A percentile compares a stretch with the other conserved stretches of the same genome.
Evolutionary conservation across 192 early-diverging fungal species (phyloP).

Genomic region (Gamsiella multidivaricata): DNA sequence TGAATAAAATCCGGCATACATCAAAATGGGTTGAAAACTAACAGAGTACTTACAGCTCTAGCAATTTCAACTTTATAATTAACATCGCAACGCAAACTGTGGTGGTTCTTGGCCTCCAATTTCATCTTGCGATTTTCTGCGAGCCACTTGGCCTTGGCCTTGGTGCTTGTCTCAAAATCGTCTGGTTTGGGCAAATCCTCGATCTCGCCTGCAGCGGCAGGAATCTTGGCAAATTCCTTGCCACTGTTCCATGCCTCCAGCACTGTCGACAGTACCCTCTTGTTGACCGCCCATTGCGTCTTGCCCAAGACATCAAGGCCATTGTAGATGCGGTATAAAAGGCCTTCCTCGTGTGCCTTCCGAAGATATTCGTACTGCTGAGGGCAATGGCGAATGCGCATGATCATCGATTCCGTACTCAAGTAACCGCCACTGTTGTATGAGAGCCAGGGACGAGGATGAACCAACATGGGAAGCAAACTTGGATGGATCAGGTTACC

Average conservation of each 20-base stretch:
- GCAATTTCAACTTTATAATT: conserved; percentile 98
- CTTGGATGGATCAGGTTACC: conserved; percentile 73
- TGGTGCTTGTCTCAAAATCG: conserved; percentile 69
- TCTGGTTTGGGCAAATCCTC: conserved; percentile 69
- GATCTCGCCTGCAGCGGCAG: conserved; percentile 59
- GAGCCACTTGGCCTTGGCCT: conserved; percentile 66
- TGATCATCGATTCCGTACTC: conserved; percentile 72
- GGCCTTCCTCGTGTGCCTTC: conserved; percentile 80
- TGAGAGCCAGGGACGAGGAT: conserved; percentile 90
- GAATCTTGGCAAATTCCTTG: conserved; percentile 76
- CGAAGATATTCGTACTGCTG: conserved; percentile 85
- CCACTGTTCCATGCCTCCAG: conserved; percentile 91
- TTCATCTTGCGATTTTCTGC: conserved; percentile 66
- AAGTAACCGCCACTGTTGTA: conserved; percentile 89
- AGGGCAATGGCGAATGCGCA: conserved; percentile 76
- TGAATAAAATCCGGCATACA: neutral
- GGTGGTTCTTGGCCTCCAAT: conserved; percentile 76
- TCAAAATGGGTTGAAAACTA: conserved; percentile 1
- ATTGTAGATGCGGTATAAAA: conserved; percentile 73
- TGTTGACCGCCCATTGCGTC: conserved; percentile 91
- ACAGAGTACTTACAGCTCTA: conserved; percentile 70
- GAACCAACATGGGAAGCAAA: conserved; percentile 93
- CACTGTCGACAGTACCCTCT: conserved; percentile 80
- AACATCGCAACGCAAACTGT: conserved; percentile 88
- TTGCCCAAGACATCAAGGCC: conserved; percentile 90